Conservation (phyloP, 768 basidiomycete genomes). For the Coprinopsis sp. region DNA sequence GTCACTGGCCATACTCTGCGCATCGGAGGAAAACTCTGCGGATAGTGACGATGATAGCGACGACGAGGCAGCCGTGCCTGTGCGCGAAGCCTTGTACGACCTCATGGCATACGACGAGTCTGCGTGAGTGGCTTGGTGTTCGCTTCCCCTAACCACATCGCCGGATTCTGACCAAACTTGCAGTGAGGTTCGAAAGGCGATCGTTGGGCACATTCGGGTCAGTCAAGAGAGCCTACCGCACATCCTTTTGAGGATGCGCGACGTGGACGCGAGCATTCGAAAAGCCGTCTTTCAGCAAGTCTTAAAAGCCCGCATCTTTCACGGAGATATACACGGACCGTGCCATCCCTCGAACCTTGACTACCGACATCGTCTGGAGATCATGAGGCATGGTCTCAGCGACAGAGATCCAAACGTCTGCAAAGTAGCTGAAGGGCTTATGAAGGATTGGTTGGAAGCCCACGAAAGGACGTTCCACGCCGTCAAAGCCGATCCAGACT, state of each 20-base stretch:
- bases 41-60: slow-evolving; percentile 42
- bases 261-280: slow-evolving; percentile 71
- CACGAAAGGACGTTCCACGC: slow-evolving; percentile 33
- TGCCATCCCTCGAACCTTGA: slow-evolving; percentile 63
- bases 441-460: slow-evolving; percentile 73
- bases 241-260: slow-evolving; percentile 74
- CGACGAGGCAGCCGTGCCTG: too few species aligned
- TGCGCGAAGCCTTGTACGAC: not conserved
- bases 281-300: slow-evolving; percentile 65
- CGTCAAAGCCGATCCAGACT: slow-evolving; percentile 26
- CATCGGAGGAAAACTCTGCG: slow-evolving; percentile 60
- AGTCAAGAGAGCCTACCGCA: slow-evolving; percentile 50
- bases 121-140: not conserved
- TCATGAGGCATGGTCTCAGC: slow-evolving; percentile 78
- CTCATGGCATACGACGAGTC: not conserved
- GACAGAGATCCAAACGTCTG: slow-evolving; percentile 78
- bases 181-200: slow-evolving; percentile 85
- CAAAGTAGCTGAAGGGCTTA: slow-evolving; percentile 63
- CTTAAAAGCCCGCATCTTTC: slow-evolving; percentile 38
- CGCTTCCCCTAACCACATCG: not conserved
- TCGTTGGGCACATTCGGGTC: slow-evolving; percentile 66
- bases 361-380: slow-evolving; percentile 68
- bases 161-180: not conserved
- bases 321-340: slow-evolving; percentile 30
- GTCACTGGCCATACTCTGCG: slow-evolving; percentile 72